A percentile compares a stretch with the other conserved stretches of the same genome.
phyloP scores from a whole-genome alignment of 1,284 basidiomycete genomes.

The Cutaneotrichosporon spelunceum region DNA sequence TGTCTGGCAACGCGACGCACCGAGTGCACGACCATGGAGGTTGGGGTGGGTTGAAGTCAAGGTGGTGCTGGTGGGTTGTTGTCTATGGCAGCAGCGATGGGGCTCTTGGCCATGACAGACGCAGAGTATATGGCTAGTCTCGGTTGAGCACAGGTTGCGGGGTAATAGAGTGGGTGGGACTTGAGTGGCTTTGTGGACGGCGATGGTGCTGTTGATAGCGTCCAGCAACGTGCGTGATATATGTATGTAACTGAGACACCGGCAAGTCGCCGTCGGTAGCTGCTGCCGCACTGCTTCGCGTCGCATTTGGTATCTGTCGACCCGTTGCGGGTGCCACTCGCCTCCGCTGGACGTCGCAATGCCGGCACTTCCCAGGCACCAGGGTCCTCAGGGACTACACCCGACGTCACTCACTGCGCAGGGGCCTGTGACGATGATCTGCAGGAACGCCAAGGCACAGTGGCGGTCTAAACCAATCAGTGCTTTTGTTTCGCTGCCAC shows the following conservation, averaged over 20 bases:
- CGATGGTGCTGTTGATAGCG: not conserved
- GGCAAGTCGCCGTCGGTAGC: not conserved
- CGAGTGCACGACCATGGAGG: not conserved
- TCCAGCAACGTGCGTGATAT: not conserved
- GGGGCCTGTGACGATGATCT: no score
- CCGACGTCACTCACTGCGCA: no score
- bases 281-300: no score
- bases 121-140: not conserved
- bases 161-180: not conserved
- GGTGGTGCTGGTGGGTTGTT: not conserved
- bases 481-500: no score
- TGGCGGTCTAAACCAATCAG: no score
- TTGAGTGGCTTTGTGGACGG: not conserved
- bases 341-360: no score
- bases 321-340: no score
- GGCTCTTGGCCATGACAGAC: conserved; percentile 7
- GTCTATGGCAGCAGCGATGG: not conserved
- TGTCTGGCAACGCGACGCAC: not conserved
- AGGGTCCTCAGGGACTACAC: no score
- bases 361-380: no score
- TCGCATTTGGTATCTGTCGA: no score
- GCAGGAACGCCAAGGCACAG: no score
- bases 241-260: not conserved
- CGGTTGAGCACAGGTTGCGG: not conserved
- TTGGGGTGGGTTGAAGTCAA: not conserved